A percentile compares a stretch with the other conserved stretches of the same genome.
Evolutionary conservation across 306 rosid genomes (phyloP).

Genomic region (Ochetophila trinervis): DNA sequence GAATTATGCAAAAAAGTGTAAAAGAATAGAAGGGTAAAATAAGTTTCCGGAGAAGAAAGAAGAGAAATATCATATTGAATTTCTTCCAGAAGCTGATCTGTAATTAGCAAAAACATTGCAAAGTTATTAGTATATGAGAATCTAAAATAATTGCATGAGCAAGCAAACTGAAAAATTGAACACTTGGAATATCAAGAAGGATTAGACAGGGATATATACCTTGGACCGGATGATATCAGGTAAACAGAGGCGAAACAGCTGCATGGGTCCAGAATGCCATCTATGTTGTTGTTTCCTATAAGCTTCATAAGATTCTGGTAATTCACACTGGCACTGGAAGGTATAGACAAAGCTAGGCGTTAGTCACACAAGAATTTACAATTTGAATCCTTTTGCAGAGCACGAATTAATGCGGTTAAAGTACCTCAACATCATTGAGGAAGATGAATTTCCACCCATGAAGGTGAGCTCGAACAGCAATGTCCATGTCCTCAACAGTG

Average conservation of each 20-base stretch:
- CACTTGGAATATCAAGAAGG: not conserved
- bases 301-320: constrained; percentile 95
- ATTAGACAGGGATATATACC: constrained; percentile 32
- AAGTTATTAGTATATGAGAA: not conserved
- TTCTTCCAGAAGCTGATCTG: constrained; percentile 90
- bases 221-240: constrained; percentile 60
- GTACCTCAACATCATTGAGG: constrained; percentile 91
- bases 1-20: constrained; percentile 84
- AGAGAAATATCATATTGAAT: constrained; percentile 86
- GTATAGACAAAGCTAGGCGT: constrained; percentile 5
- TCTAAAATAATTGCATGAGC: not conserved
- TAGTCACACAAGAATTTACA: constrained; percentile 11
- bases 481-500: constrained; percentile 95
- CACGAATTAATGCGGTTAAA: not conserved
- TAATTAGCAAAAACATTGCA: not conserved
- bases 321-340: constrained; percentile 82
- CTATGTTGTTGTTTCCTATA: constrained; percentile 88
- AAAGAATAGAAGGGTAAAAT: constrained; percentile 88
- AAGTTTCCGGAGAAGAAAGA: constrained; percentile 82
- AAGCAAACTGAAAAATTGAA: not conserved
- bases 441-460: constrained; percentile 94
- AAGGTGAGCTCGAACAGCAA: constrained; percentile 93
- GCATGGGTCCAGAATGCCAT: constrained; percentile 99
- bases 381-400: not conserved
- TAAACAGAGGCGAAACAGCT: constrained; percentile 84